Base-by-base conservation (phyloP, 306 rosid genomes). In the Ormosia emarginata region DNA sequence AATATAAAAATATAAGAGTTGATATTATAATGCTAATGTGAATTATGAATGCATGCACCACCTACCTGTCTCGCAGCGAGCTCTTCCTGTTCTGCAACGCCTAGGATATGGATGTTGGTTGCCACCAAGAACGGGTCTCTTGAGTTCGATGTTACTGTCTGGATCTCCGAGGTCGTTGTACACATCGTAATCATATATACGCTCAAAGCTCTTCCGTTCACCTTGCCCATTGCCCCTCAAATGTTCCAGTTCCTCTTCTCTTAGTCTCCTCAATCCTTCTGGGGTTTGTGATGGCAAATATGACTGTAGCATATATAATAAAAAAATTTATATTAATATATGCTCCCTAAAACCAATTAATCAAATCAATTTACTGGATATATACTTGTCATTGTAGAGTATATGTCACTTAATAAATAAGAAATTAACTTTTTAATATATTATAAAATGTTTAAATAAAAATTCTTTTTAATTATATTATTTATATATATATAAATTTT, bases 71-170 rank as follows among this genome's bases (percentile, higher is more conserved):
- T 84, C 0, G 29, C 55, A 57, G n/a, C 87, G 88, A 36, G 90
- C 87, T 1, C 98, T 86, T 29, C 98, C 98, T 0, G 98, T 93
- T 67, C 98, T 74, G 74, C 97, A 87, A 0, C 97, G 93, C 52
- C 98, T 71, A 0, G 98, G 97, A 43, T 93, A 91, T 0, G 96
- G 94, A 50, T 50, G 66, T 1, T 87, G n/a, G 2, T 50, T 12
- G 10, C 98, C 91, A 0, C 98, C 94, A 2, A 93, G 91, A 29
- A 88, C 91, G 0, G 91, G 94, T 40, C 98, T 81, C 18, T 67
- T 62, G 32, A 81, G 84, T 0, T 86, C 82, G 0, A 1, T 0
- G 2, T 24, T 1, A 2, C 2, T 71, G 30, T 93, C 94, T 2
- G 89, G 92, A 15, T 91, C n/a, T 56, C 97, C 97, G 3, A 91